Evolutionary conservation across 768 basidiomycete genomes (phyloP).

Genomic region (Crassisporium funariophilum): DNA sequence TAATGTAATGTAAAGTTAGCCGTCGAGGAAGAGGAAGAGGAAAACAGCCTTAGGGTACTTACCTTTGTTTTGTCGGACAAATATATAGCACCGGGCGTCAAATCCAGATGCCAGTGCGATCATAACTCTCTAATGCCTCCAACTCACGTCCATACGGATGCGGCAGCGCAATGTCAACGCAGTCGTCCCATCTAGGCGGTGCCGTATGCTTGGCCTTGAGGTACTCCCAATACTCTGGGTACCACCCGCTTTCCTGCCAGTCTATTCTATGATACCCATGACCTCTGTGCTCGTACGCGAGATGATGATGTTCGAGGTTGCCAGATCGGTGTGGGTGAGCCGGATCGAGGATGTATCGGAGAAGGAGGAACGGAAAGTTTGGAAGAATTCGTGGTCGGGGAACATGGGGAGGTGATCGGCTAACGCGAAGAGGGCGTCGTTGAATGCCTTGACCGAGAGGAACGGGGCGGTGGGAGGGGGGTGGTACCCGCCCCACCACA

Average conservation of each 20-base stretch:
- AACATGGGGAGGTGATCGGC: conserved; percentile 4
- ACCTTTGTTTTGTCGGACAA: no score
- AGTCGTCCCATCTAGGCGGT: neutral
- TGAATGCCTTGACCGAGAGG: conserved; percentile 9
- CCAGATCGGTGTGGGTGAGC: conserved; percentile 13
- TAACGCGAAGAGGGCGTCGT: conserved; percentile 7
- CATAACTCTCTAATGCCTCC: no score
- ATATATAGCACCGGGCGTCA: no score
- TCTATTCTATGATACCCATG: conserved; percentile 20
- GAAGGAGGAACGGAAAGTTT: conserved; percentile 7
- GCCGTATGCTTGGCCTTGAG: conserved; percentile 7
- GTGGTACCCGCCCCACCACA: conserved; percentile 6
- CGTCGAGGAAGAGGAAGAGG: no score
- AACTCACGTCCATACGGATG: neutral
- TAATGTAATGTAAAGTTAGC: no score
- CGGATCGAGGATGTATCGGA: conserved; percentile 8
- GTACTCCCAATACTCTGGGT: conserved; percentile 21
- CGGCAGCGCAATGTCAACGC: neutral
- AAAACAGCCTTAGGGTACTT: no score
- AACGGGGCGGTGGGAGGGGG: conserved; percentile 5
- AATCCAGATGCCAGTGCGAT: no score
- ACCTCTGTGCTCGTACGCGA: conserved; percentile 12
- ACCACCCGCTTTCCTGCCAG: conserved; percentile 22
- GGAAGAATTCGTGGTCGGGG: conserved; percentile 10
- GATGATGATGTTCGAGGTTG: conserved; percentile 9